Conservation (phyloP, 2,329 filamentous ascomycete genomes). For the Colletotrichum somersetense region DNA sequence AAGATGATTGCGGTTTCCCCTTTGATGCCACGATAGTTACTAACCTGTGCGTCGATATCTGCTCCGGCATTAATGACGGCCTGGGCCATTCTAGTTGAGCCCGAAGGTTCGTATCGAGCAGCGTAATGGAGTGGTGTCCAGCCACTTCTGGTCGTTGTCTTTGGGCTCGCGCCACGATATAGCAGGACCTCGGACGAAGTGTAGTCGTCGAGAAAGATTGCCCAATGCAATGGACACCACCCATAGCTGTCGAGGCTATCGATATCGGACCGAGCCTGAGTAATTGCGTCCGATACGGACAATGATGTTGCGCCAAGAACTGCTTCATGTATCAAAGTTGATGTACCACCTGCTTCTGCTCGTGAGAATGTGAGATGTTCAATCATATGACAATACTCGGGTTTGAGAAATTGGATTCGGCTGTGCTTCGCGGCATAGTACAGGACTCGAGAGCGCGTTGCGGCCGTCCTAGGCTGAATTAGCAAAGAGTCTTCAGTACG, state of each 20-base stretch:
- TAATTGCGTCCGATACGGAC: conserved; percentile 17
- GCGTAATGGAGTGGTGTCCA: conserved; percentile 27
- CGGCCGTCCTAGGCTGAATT: not conserved
- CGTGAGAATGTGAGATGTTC: conserved; percentile 2
- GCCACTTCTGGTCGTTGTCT: conserved; percentile 6
- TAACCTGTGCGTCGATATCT: conserved; percentile 7
- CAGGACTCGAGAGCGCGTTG: conserved; percentile 12
- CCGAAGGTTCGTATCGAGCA: conserved; percentile 6
- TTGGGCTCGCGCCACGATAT: conserved; percentile 2
- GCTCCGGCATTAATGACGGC: conserved; percentile 3
- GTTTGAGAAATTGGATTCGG: conserved; percentile 16
- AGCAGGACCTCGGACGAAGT: conserved; percentile 6
- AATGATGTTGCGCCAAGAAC: not conserved
- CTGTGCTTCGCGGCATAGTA: conserved; percentile 14
- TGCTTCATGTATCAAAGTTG: conserved; percentile 25
- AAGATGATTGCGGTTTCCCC: conserved; percentile 23
- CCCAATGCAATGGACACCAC: conserved; percentile 22
- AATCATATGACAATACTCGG: conserved; percentile 14
- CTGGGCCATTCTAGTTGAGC: conserved; percentile 11
- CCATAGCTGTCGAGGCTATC: conserved; percentile 15
- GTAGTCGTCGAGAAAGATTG: conserved; percentile 18
- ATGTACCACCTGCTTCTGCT: conserved; percentile 5
- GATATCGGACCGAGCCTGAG: conserved; percentile 13
- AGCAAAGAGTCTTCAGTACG: not conserved
- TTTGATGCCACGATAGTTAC: not conserved